These are phyloP conservation scores for Aspergillus hancockii DNA, from an alignment of 495 filamentous ascomycete genomes.

Conservation along the genomic window DNA sequence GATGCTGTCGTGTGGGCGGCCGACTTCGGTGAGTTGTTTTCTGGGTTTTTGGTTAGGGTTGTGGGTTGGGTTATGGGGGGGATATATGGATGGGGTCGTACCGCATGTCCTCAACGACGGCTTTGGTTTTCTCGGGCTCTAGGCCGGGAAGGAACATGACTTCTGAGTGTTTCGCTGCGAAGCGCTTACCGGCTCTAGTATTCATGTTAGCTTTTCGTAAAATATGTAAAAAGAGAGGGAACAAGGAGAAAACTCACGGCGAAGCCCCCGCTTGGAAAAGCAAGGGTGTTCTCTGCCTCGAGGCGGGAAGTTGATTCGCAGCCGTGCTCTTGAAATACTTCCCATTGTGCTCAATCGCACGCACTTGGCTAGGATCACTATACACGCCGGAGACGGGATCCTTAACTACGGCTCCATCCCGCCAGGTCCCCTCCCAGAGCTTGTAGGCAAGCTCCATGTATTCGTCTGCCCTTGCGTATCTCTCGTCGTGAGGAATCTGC, in stretches of 20 bases:
- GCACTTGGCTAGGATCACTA: constrained; percentile 45
- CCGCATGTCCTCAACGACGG: constrained; percentile 47
- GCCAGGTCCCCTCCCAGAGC: constrained; percentile 58
- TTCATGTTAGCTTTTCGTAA: constrained; percentile 5
- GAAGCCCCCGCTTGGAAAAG: constrained; percentile 54
- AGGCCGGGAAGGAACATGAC: constrained; percentile 54
- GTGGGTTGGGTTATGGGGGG: not conserved
- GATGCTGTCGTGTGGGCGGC: constrained; percentile 11
- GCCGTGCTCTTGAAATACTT: constrained; percentile 49
- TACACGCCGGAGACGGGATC: constrained; percentile 44
- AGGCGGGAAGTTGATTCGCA: constrained; percentile 49
- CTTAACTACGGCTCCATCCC: constrained; percentile 42
- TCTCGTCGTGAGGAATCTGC: constrained; percentile 52
- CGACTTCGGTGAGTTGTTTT: constrained; percentile 10
- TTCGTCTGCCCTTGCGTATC: constrained; percentile 55
- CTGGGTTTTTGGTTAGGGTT: constrained; percentile 3
- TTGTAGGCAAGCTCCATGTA: constrained; percentile 50
- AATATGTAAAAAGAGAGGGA: not conserved
- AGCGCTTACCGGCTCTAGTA: constrained; percentile 46
- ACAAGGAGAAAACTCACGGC: constrained; percentile 2
- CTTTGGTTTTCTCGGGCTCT: constrained; percentile 36
- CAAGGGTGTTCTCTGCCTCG: constrained; percentile 55
- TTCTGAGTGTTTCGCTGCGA: constrained; percentile 56
- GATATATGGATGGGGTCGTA: not conserved
- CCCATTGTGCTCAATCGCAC: constrained; percentile 51